A percentile compares a stretch with the other conserved stretches of the same genome.
phyloP scores from a whole-genome alignment of 495 filamentous ascomycete species.

The Diplogelasinospora grovesii region DNA sequence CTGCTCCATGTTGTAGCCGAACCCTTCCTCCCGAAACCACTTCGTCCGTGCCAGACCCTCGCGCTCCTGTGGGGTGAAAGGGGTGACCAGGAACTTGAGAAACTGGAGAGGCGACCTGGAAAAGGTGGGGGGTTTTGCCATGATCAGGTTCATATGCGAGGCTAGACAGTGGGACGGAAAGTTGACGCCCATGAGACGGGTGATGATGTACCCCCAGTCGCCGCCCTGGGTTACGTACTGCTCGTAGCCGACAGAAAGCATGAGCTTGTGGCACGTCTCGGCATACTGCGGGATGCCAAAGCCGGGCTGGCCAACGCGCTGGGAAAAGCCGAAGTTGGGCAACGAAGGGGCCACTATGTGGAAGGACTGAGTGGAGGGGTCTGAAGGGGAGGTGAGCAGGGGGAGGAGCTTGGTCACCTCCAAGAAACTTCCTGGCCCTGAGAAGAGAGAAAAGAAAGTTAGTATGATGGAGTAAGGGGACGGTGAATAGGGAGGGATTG shows the following conservation, averaged over 20 bases:
- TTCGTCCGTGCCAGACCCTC: slow-evolving; percentile 38
- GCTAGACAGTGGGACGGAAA: slow-evolving; percentile 54
- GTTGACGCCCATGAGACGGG: slow-evolving; percentile 48
- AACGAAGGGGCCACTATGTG: slow-evolving; percentile 61
- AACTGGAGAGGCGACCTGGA: slow-evolving; percentile 35
- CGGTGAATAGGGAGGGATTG: no score
- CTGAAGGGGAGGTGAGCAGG: slow-evolving; percentile 35
- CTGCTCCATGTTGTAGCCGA: slow-evolving; percentile 50
- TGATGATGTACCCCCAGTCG: slow-evolving; percentile 62
- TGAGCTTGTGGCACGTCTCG: slow-evolving; percentile 12
- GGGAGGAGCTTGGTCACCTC: slow-evolving; percentile 61
- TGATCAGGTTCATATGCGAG: slow-evolving; percentile 58
- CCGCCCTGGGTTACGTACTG: slow-evolving; percentile 54
- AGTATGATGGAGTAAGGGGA: neutral
- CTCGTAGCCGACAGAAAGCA: slow-evolving; percentile 10
- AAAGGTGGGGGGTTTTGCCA: slow-evolving; percentile 29
- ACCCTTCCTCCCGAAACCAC: slow-evolving; percentile 48
- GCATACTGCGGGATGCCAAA: slow-evolving; percentile 11
- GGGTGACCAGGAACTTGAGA: slow-evolving; percentile 38
- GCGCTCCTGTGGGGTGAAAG: slow-evolving; percentile 27
- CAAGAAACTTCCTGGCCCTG: slow-evolving; percentile 63
- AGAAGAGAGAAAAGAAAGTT: neutral
- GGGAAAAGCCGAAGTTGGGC: slow-evolving; percentile 37
- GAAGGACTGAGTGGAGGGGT: slow-evolving; percentile 45
- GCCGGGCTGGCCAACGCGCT: slow-evolving; percentile 8